phyloP scores from a whole-genome alignment of 352 stramenopile genomes.

The Phytophthora multivora region DNA sequence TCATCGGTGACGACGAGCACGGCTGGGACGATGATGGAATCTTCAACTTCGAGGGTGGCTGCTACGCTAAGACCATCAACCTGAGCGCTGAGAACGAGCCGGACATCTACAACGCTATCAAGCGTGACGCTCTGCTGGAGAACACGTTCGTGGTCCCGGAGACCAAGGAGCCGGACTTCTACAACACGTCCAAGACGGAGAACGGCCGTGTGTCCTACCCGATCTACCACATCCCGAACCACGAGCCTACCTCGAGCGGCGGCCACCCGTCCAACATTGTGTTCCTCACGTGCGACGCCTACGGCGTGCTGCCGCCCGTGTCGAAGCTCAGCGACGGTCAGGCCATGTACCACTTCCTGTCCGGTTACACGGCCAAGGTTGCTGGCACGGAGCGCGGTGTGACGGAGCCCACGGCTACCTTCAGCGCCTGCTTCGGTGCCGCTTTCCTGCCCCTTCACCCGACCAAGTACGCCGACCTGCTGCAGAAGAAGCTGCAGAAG shows the following conservation, averaged over 20 bases:
- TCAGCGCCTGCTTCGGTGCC: conserved; percentile 97
- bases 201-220: conserved; percentile 99
- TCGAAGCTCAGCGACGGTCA: conserved; percentile 93
- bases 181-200: conserved; percentile 96
- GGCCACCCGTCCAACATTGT: conserved; percentile 97
- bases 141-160: conserved; percentile 91
- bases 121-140: conserved; percentile 96
- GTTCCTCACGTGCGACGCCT: conserved; percentile 98
- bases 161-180: conserved; percentile 93
- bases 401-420: conserved; percentile 95
- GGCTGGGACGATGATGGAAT: conserved; percentile 98
- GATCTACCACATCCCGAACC: conserved; percentile 98
- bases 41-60: conserved; percentile 99
- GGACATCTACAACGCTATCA: conserved; percentile 98
- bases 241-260: conserved; percentile 87
- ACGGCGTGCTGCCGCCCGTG: conserved; percentile 97
- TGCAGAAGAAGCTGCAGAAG: conserved; percentile 96
- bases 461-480: conserved; percentile 96
- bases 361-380: conserved; percentile 98
- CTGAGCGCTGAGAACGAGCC: conserved; percentile 95
- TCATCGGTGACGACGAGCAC: conserved; percentile 93
- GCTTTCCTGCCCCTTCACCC: conserved; percentile 98
- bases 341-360: conserved; percentile 99
- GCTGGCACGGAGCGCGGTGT: conserved; percentile 97
- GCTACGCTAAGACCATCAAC: conserved; percentile 99